Percentiles rank a stretch among this genome's conserved stretches.
These are phyloP conservation scores for Leishmania gerbilli DNA, from an alignment of 208 protist species.

Conservation along the genomic window DNA sequence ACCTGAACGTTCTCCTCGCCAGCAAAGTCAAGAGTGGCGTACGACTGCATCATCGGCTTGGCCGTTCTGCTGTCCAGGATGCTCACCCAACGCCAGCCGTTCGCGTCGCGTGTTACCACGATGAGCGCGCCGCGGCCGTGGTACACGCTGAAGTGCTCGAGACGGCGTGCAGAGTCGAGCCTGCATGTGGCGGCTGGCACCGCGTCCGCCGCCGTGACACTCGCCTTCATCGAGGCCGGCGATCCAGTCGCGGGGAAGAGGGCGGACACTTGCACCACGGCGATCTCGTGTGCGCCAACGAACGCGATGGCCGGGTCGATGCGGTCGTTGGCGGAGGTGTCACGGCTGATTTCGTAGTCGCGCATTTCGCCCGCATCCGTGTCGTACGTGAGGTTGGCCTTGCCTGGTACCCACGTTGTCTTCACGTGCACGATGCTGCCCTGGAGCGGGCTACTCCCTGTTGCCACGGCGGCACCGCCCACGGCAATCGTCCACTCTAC, in stretches of 20 bases:
- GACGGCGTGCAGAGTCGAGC: slow-evolving; percentile 41
- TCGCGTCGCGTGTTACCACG: slow-evolving; percentile 73
- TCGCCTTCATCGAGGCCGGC: background rate
- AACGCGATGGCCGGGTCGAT: slow-evolving; percentile 50
- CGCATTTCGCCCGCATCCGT: slow-evolving; percentile 49
- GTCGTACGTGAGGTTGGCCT: slow-evolving; percentile 51
- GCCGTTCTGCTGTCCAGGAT: slow-evolving; percentile 69
- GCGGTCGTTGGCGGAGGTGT: slow-evolving; percentile 26
- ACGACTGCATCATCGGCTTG: slow-evolving; percentile 56
- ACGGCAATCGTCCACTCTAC: slow-evolving; percentile 36
- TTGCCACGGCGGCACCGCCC: slow-evolving; percentile 18
- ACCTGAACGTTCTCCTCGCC: slow-evolving; percentile 70
- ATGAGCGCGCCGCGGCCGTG: slow-evolving; percentile 50
- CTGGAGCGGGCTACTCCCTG: slow-evolving; percentile 25
- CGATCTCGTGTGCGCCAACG: slow-evolving; percentile 39
- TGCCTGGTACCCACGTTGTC: slow-evolving; percentile 40
- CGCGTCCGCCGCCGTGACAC: slow-evolving; percentile 4
- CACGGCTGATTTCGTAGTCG: slow-evolving; percentile 51
- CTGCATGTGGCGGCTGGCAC: slow-evolving; percentile 32
- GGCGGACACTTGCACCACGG: slow-evolving; percentile 41
- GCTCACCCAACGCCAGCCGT: slow-evolving; percentile 85
- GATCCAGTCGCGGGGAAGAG: slow-evolving; percentile 27
- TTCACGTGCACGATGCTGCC: slow-evolving; percentile 56
- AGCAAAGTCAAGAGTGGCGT: slow-evolving; percentile 71
- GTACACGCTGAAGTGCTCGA: slow-evolving; percentile 72